A percentile compares a stretch with the other conserved stretches of the same genome.
Conservation (phyloP, 2,329 filamentous ascomycete species). For the Shiraia bambusicola region DNA sequence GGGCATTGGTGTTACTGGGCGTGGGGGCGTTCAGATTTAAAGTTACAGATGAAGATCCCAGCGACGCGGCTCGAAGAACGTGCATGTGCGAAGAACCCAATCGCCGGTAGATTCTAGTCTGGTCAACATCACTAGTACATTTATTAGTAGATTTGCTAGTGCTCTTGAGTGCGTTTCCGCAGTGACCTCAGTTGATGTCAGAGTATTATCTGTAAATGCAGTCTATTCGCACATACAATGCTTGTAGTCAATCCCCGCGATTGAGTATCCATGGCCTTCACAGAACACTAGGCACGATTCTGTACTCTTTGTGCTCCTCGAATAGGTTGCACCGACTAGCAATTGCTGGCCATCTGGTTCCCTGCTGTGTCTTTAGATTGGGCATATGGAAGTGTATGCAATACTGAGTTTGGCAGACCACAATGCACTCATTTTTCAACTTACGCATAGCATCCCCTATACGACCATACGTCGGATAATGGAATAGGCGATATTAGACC, state of each 20-base stretch:
- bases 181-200: conserved; percentile 24
- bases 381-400: not conserved
- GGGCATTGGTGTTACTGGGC: conserved; percentile 21
- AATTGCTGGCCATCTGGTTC: conserved; percentile 17
- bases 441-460: conserved; percentile 33
- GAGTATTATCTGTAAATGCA: not conserved
- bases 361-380: conserved; percentile 1
- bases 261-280: conserved; percentile 23
- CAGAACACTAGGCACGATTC: conserved; percentile 33
- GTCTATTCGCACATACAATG: conserved; percentile 21
- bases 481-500: not conserved
- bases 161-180: conserved; percentile 24
- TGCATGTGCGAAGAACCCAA: not conserved
- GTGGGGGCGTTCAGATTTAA: not conserved
- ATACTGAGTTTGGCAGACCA: not conserved
- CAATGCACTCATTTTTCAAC: not conserved
- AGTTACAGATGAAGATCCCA: no score
- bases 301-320: conserved; percentile 26
- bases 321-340: conserved; percentile 11
- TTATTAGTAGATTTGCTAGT: conserved; percentile 24
- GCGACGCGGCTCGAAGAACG: no score
- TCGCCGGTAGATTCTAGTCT: conserved; percentile 24
- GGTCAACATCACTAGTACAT: conserved; percentile 25
- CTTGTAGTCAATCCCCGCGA: conserved; percentile 38
- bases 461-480: conserved; percentile 20